phyloP scores from a whole-genome alignment of 1,284 basidiomycete species.

The Tylopilus sp. region DNA sequence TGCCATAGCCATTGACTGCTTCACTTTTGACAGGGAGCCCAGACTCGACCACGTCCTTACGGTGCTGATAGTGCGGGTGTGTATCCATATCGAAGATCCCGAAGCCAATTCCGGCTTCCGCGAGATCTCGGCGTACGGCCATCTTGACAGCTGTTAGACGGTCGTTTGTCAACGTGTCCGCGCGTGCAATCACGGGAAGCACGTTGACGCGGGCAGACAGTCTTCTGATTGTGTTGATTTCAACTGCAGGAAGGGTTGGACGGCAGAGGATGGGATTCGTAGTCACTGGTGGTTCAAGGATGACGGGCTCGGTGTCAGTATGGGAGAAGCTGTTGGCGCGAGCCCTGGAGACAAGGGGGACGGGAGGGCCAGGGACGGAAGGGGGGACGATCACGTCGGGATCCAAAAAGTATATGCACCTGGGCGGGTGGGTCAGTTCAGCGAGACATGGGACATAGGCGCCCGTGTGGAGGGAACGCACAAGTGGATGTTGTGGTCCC shows the following conservation, averaged over 20 bases:
- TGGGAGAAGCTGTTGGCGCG: slow-evolving; percentile 67
- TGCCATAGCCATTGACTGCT: slow-evolving; percentile 46
- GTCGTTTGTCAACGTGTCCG: slow-evolving; percentile 90
- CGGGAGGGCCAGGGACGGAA: slow-evolving; percentile 56
- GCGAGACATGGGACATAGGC: slow-evolving; percentile 19
- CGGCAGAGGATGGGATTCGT: slow-evolving; percentile 63
- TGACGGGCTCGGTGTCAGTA: slow-evolving; percentile 65
- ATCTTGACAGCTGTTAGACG: slow-evolving; percentile 71
- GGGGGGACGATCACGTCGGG: slow-evolving; percentile 71
- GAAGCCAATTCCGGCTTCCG: slow-evolving; percentile 77
- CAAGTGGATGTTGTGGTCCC: slow-evolving; percentile 77
- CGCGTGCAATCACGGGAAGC: slow-evolving; percentile 90
- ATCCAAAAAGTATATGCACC: slow-evolving; percentile 79
- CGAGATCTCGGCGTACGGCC: slow-evolving; percentile 72
- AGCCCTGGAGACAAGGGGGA: slow-evolving; percentile 58
- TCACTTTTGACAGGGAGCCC: slow-evolving; percentile 40
- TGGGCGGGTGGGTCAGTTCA: slow-evolving; percentile 34
- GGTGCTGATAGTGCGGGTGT: slow-evolving; percentile 47
- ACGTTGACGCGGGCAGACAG: slow-evolving; percentile 92
- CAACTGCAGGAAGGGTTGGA: slow-evolving; percentile 65
- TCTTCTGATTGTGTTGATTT: slow-evolving; percentile 87
- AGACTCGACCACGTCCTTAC: slow-evolving; percentile 38
- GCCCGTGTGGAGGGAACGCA: slow-evolving; percentile 42
- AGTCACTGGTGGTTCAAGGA: slow-evolving; percentile 72
- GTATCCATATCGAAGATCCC: slow-evolving; percentile 75